A percentile compares a stretch with the other conserved stretches of the same genome.
These are phyloP conservation scores for Pholiota adiposa DNA, from an alignment of 1,284 basidiomycete genomes.

Conservation along the genomic window DNA sequence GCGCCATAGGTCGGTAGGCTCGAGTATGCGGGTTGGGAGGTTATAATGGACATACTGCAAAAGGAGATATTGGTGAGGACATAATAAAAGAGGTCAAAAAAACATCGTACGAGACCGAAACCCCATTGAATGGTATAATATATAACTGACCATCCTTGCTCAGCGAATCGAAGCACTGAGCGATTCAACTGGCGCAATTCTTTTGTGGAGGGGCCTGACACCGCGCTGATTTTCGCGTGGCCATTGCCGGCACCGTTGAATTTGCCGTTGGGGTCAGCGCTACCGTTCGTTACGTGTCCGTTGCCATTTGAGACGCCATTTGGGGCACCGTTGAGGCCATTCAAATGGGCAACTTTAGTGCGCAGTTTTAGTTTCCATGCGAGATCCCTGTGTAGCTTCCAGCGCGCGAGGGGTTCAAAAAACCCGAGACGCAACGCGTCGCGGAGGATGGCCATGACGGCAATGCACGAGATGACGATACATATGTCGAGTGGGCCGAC, in stretches of 20 bases:
- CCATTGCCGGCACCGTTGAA: slow-evolving; percentile 39
- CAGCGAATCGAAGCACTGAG: slow-evolving; percentile 86
- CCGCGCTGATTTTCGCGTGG: slow-evolving; percentile 16
- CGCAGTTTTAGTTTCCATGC: slow-evolving; percentile 30
- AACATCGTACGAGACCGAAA: slow-evolving; percentile 79
- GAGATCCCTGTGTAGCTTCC: slow-evolving; percentile 67
- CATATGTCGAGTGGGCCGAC: slow-evolving; percentile 76
- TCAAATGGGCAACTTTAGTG: slow-evolving; percentile 24
- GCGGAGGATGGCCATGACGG: slow-evolving; percentile 78
- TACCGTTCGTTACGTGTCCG: slow-evolving; percentile 32
- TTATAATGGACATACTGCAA: slow-evolving; percentile 78
- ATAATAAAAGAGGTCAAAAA: slow-evolving; percentile 14
- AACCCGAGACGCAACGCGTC: slow-evolving; percentile 74
- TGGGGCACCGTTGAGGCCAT: slow-evolving; percentile 31
- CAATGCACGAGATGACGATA: slow-evolving; percentile 74
- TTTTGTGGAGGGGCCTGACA: slow-evolving; percentile 34
- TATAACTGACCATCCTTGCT: slow-evolving; percentile 90
- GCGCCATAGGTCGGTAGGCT: slow-evolving; percentile 77
- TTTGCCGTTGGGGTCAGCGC: slow-evolving; percentile 29
- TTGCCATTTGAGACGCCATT: slow-evolving; percentile 21
- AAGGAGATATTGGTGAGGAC: slow-evolving; percentile 7
- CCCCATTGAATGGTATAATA: slow-evolving; percentile 82
- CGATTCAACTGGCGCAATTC: slow-evolving; percentile 66
- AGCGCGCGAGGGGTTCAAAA: slow-evolving; percentile 79
- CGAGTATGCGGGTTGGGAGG: slow-evolving; percentile 70